Evolutionary conservation across 345 rosid species (phyloP).

Genomic region (Salix dunnii): DNA sequence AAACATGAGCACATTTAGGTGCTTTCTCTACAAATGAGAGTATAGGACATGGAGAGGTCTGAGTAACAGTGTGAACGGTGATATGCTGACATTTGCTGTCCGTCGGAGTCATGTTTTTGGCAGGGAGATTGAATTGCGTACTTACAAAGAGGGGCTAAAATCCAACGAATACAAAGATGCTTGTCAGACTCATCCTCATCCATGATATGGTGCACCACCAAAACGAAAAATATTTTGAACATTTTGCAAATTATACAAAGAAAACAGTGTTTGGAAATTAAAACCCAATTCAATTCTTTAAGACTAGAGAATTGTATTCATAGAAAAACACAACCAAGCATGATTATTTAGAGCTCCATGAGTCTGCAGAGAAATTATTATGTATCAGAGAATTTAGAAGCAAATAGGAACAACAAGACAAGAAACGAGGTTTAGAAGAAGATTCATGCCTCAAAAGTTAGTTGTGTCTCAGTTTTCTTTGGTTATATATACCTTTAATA

Average conservation of each 20-base stretch:
- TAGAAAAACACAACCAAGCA: too few species aligned
- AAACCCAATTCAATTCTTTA: too few species aligned
- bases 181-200: slow-evolving; percentile 18
- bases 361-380: too few species aligned
- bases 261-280: background rate
- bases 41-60: slow-evolving; percentile 57
- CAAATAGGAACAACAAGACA: too few species aligned
- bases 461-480: background rate
- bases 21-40: slow-evolving; percentile 52
- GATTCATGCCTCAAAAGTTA: too few species aligned
- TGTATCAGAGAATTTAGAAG: too few species aligned
- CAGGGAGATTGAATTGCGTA: slow-evolving; percentile 11
- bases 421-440: too few species aligned
- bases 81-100: slow-evolving; percentile 2
- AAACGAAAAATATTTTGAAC: too few species aligned
- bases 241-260: background rate
- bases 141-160: slow-evolving; percentile 4
- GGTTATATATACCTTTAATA: background rate
- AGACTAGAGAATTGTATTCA: too few species aligned
- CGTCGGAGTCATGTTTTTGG: slow-evolving; percentile 14
- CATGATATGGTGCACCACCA: background rate
- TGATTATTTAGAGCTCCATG: too few species aligned
- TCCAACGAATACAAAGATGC: slow-evolving; percentile 13
- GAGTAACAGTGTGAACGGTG: slow-evolving; percentile 46
- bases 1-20: slow-evolving; percentile 44